Evolutionary conservation across 352 stramenopile species (phyloP).

Genomic region (Pythium coloratum): DNA sequence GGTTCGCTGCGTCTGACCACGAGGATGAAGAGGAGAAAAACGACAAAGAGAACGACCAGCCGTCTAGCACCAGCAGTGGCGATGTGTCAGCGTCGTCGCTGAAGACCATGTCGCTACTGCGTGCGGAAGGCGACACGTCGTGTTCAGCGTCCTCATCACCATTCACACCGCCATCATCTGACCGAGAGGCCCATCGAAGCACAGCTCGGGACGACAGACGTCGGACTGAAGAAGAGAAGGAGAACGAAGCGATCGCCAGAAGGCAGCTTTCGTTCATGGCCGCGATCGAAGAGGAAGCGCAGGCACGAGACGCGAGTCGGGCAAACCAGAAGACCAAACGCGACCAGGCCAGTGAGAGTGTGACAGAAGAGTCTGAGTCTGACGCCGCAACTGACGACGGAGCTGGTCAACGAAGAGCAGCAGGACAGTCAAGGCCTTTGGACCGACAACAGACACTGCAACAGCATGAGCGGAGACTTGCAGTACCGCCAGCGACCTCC

Average conservation of each 20-base stretch:
- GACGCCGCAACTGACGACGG: background rate
- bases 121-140: background rate
- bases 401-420: background rate
- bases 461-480: background rate
- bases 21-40: slow-evolving; percentile 34
- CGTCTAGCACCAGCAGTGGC: background rate
- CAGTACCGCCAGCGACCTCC: slow-evolving; percentile 13
- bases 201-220: background rate
- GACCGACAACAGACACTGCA: background rate
- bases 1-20: slow-evolving; percentile 17
- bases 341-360: background rate
- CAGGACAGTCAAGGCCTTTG: background rate
- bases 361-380: slow-evolving; percentile 4
- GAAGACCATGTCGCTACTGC: slow-evolving; percentile 25
- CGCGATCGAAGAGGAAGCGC: slow-evolving; percentile 49
- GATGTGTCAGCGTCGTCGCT: slow-evolving; percentile 21
- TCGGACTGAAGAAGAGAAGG: background rate
- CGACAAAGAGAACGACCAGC: slow-evolving; percentile 23
- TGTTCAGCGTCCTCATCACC: background rate
- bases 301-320: slow-evolving; percentile 1
- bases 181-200: background rate
- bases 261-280: slow-evolving; percentile 54
- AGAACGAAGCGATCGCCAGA: slow-evolving; percentile 30
- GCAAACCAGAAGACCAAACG: background rate
- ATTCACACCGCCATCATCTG: background rate